A percentile compares a stretch with the other conserved stretches of the same genome.
phyloP scores from a whole-genome alignment of 2,329 filamentous ascomycete species.

The Neurospora sp. region DNA sequence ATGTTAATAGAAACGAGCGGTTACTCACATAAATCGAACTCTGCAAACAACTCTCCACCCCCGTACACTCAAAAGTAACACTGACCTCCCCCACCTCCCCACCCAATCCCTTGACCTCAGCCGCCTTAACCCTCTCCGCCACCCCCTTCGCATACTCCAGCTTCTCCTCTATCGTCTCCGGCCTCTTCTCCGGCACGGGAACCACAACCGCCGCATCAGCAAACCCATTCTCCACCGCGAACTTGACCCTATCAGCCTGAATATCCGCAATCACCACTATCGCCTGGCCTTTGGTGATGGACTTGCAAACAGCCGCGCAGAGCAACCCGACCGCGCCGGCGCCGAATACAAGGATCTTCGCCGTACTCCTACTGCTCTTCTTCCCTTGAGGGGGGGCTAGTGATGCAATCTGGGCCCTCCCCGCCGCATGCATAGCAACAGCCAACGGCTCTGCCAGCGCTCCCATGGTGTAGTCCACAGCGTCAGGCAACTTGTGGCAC shows the following conservation, averaged over 20 bases:
- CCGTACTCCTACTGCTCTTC: constrained; percentile 11
- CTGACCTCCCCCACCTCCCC: constrained; percentile 48
- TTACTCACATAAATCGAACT: constrained; percentile 56
- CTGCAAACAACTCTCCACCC: constrained; percentile 67
- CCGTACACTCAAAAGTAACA: constrained; percentile 69
- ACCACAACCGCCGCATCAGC: constrained; percentile 44
- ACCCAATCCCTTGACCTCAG: constrained; percentile 5
- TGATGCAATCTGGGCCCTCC: constrained; percentile 32
- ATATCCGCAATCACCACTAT: constrained; percentile 47
- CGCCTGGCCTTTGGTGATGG: constrained; percentile 25
- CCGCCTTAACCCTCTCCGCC: constrained; percentile 31
- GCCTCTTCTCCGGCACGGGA: constrained; percentile 30
- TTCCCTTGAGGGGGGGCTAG: not conserved
- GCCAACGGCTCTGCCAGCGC: constrained; percentile 51
- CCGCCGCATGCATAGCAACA: constrained; percentile 48
- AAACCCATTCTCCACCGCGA: constrained; percentile 46
- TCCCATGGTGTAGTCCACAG: constrained; percentile 40
- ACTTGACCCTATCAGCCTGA: constrained; percentile 45
- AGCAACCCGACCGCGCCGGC: constrained; percentile 53
- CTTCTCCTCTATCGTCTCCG: constrained; percentile 42
- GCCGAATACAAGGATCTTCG: constrained; percentile 44
- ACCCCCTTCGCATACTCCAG: constrained; percentile 40
- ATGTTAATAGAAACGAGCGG: not conserved
- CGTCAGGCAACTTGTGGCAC: constrained; percentile 46
- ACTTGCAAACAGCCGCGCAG: constrained; percentile 47